These are phyloP conservation scores for Coemansia sp. DNA, from an alignment of 192 early-diverging fungal species.

Conservation along the genomic window DNA sequence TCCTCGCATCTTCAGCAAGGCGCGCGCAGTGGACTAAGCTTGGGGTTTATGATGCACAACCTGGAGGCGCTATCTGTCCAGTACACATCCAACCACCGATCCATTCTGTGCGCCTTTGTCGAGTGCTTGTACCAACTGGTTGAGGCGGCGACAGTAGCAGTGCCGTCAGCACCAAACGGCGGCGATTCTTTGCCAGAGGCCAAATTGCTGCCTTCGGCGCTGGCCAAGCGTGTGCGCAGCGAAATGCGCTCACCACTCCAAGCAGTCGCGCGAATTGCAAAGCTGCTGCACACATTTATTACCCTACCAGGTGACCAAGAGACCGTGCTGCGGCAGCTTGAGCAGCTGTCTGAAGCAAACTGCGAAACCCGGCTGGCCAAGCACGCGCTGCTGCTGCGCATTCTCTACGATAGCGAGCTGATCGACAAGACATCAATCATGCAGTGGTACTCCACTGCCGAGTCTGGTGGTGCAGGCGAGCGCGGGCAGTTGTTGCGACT, in stretches of 20 bases:
- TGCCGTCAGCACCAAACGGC: not conserved
- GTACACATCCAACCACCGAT: slow-evolving; percentile 33
- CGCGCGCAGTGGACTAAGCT: slow-evolving; percentile 37
- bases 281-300: slow-evolving; percentile 41
- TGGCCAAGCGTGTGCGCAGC: slow-evolving; percentile 31
- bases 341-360: slow-evolving; percentile 44
- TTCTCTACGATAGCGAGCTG: slow-evolving; percentile 41
- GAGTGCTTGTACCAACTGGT: slow-evolving; percentile 38
- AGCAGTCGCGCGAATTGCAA: slow-evolving; percentile 27
- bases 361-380: slow-evolving; percentile 9
- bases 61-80: slow-evolving; percentile 27
- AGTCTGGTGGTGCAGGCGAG: not conserved
- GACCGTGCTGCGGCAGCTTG: slow-evolving; percentile 33
- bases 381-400: slow-evolving; percentile 34
- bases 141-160: slow-evolving; percentile 8
- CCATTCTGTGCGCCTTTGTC: slow-evolving; percentile 45
- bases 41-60: slow-evolving; percentile 50
- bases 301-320: slow-evolving; percentile 33
- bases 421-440: slow-evolving; percentile 30
- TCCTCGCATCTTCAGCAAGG: slow-evolving; percentile 50
- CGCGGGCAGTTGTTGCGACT: slow-evolving; percentile 33
- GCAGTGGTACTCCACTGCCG: slow-evolving; percentile 22
- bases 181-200: not conserved
- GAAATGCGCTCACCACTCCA: slow-evolving; percentile 15
- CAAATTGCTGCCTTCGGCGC: slow-evolving; percentile 21